Conservation (phyloP, 805 yeast species). For the Nakazawaea molendinolei region DNA sequence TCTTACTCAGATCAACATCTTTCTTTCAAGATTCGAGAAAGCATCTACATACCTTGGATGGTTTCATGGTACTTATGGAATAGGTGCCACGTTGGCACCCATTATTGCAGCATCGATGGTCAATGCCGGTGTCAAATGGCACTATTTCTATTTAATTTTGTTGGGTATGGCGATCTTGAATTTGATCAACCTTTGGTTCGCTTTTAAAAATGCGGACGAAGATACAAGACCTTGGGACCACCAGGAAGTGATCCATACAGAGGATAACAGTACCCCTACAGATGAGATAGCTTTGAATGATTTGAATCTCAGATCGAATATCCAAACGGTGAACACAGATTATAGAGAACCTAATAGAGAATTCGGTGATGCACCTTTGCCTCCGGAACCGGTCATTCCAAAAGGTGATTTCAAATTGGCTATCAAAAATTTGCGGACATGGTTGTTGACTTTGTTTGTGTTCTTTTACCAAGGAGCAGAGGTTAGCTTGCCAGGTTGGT, state of each 20-base stretch:
- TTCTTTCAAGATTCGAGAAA: constrained; percentile 41
- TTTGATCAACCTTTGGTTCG: constrained; percentile 27
- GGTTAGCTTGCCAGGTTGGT: constrained; percentile 66
- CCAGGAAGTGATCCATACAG: constrained; percentile 18
- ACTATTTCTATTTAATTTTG: constrained; percentile 44
- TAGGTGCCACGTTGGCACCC: constrained; percentile 68
- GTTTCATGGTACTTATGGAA: constrained; percentile 64
- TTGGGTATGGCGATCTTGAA: constrained; percentile 31
- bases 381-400: constrained; percentile 18
- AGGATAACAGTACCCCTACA: constrained; percentile 3
- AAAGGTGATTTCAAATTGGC: constrained; percentile 30
- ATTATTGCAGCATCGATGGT: constrained; percentile 53
- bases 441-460: constrained; percentile 46
- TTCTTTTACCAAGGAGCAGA: constrained; percentile 67
- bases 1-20: constrained; percentile 45
- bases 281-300: constrained; percentile 17
- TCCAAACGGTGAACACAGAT: no score
- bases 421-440: constrained; percentile 31
- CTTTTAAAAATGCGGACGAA: constrained; percentile 43
- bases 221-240: constrained; percentile 34
- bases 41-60: constrained; percentile 54
- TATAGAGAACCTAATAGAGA: constrained; percentile 8
- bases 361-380: not conserved
- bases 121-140: constrained; percentile 44
- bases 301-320: constrained; percentile 1